These are phyloP conservation scores for Annulohypoxylon bovei DNA, from an alignment of 495 filamentous ascomycete species.

Conservation along the genomic window DNA sequence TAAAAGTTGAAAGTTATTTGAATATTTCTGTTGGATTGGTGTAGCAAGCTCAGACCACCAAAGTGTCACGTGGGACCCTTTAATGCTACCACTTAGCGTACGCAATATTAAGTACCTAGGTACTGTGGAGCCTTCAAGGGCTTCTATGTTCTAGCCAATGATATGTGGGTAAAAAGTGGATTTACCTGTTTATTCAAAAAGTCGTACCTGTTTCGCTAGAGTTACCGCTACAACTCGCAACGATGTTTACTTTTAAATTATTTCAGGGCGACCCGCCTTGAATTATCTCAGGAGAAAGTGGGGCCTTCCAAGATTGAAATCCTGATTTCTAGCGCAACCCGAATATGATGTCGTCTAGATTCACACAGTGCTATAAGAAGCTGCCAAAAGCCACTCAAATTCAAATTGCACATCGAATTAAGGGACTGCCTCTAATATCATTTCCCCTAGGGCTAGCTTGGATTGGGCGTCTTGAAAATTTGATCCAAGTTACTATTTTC, in stretches of 20 bases:
- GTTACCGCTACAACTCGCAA: no score
- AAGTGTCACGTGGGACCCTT: no score
- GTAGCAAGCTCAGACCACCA: no score
- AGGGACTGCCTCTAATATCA: neutral
- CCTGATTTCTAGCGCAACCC: neutral
- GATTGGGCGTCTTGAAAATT: neutral
- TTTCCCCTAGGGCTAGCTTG: neutral
- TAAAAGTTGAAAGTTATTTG: no score
- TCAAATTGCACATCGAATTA: neutral
- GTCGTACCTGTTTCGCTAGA: no score
- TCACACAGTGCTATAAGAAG: neutral
- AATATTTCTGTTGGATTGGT: no score
- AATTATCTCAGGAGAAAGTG: constrained; percentile 35
- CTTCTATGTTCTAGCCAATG: no score
- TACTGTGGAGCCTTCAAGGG: no score
- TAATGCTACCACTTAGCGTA: no score
- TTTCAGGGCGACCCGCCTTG: neutral
- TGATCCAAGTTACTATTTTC: neutral
- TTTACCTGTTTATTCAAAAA: no score
- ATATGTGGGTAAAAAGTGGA: no score
- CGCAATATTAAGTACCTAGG: no score
- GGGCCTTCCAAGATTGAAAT: constrained; percentile 6
- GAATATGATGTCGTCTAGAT: neutral
- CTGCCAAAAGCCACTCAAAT: neutral
- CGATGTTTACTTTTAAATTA: neutral